Conservation (phyloP, 768 basidiomycete species). For the Leccinum subgranulosum region DNA sequence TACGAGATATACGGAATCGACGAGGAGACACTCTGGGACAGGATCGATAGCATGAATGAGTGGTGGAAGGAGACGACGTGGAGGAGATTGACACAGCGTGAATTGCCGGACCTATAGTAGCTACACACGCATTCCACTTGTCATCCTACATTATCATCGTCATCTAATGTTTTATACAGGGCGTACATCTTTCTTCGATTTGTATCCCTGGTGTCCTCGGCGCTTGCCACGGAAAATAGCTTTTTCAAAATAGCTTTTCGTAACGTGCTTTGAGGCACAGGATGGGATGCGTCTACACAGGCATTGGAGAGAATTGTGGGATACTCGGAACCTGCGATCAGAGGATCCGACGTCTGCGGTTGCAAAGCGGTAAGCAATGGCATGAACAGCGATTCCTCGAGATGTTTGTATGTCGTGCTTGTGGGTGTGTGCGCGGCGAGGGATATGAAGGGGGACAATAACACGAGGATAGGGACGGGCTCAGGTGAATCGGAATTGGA, state of each 20-base stretch:
- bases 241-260: constrained; percentile 54
- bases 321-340: constrained; percentile 39
- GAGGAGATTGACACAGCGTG: constrained; percentile 75
- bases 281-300: constrained; percentile 41
- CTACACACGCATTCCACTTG: neutral
- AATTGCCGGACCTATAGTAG: constrained; percentile 68
- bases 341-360: constrained; percentile 36
- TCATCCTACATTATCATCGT: constrained; percentile 32
- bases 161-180: constrained; percentile 65
- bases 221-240: constrained; percentile 74
- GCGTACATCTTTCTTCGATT: constrained; percentile 83
- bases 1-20: constrained; percentile 86
- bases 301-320: constrained; percentile 49
- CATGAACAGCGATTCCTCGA: constrained; percentile 63
- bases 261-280: constrained; percentile 35
- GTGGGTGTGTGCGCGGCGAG: constrained; percentile 69
- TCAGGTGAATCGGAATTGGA: constrained; percentile 24
- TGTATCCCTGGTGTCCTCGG: constrained; percentile 67
- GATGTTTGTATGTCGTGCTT: constrained; percentile 65
- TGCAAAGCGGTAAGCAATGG: constrained; percentile 63
- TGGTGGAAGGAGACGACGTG: constrained; percentile 96
- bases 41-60: constrained; percentile 77
- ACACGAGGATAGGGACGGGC: constrained; percentile 48
- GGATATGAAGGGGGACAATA: constrained; percentile 67
- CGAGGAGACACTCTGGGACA: constrained; percentile 83